These are phyloP conservation scores for Phytopythium delawarense DNA, from an alignment of 352 stramenopile species.

Conservation along the genomic window DNA sequence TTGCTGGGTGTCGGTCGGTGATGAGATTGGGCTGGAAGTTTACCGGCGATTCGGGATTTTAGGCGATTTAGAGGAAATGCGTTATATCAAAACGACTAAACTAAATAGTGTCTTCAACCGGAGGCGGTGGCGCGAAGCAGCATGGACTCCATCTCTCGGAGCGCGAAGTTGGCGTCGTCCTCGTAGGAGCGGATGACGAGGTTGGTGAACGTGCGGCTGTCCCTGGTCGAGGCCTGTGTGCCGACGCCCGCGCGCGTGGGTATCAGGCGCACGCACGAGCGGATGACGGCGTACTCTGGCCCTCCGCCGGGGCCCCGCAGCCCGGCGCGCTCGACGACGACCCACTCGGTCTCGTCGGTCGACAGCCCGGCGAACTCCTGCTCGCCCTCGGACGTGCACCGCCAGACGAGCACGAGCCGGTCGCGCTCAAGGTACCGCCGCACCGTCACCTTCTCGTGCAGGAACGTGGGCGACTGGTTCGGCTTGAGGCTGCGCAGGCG, in stretches of 20 bases:
- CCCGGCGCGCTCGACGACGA: constrained; percentile 18
- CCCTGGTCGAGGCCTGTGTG: constrained; percentile 2
- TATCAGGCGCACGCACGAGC: constrained; percentile 24
- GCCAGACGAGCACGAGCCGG: constrained; percentile 25
- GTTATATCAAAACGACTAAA: too few relatives aligned
- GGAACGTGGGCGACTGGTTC: constrained; percentile 11
- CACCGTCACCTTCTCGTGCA: constrained; percentile 32
- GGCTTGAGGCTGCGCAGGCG: constrained; percentile 13
- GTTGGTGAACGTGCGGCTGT: constrained; percentile 12
- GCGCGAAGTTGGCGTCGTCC: constrained; percentile 34
- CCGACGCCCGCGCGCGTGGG: constrained; percentile 8
- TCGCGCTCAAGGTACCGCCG: constrained; percentile 29
- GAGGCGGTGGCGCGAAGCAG: constrained; percentile 7
- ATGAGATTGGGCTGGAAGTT: too few relatives aligned
- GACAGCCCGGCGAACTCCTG: constrained; percentile 21
- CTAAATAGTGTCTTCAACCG: too few relatives aligned
- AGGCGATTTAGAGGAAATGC: too few relatives aligned
- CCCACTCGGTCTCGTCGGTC: constrained; percentile 28
- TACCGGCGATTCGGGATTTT: too few relatives aligned
- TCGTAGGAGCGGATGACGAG: constrained; percentile 34
- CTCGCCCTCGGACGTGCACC: constrained; percentile 28
- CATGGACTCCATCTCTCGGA: constrained; percentile 32
- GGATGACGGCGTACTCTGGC: constrained; percentile 17
- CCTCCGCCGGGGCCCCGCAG: constrained; percentile 1
- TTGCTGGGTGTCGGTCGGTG: too few relatives aligned